Evolutionary conservation across 192 early-diverging fungal species (phyloP).

Genomic region (Rhizoclosmatium globosum): DNA sequence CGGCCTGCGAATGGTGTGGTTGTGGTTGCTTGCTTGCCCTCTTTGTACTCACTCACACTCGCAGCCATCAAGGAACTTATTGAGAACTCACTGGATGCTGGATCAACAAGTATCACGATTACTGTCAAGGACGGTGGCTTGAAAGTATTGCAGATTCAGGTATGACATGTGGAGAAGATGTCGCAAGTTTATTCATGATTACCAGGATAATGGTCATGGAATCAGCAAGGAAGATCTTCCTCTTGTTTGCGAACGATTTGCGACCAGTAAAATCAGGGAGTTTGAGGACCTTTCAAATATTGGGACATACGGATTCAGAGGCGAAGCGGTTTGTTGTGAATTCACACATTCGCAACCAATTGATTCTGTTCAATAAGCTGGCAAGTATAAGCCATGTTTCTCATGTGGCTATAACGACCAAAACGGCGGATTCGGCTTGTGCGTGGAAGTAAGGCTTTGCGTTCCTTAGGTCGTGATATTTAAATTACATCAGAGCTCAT

Average conservation of each 20-base stretch:
- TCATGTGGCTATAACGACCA: constrained; percentile 79
- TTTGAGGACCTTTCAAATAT: constrained; percentile 90
- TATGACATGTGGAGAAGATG: constrained; percentile 80
- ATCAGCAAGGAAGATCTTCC: constrained; percentile 87
- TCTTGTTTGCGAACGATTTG: constrained; percentile 93
- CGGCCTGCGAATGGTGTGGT: constrained; percentile 78
- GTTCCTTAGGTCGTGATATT: too few species aligned
- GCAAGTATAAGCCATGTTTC: constrained; percentile 97
- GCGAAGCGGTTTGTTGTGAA: constrained; percentile 71
- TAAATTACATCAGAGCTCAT: constrained; percentile 59
- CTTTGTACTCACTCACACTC: background rate
- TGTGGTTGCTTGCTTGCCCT: background rate
- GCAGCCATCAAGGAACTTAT: constrained; percentile 92
- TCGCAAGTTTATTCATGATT: constrained; percentile 59
- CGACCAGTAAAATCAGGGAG: constrained; percentile 87
- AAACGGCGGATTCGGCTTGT: constrained; percentile 51
- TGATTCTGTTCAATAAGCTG: constrained; percentile 46
- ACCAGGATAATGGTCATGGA: constrained; percentile 92
- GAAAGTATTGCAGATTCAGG: constrained; percentile 87
- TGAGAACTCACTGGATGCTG: constrained; percentile 96
- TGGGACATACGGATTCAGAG: constrained; percentile 94
- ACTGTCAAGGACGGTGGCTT: constrained; percentile 89
- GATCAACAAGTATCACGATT: constrained; percentile 85
- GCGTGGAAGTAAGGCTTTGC: constrained; percentile 53
- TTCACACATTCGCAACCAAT: background rate